Conservation (phyloP, 1,284 basidiomycete species). For the Ceratobasidium sp. region DNA sequence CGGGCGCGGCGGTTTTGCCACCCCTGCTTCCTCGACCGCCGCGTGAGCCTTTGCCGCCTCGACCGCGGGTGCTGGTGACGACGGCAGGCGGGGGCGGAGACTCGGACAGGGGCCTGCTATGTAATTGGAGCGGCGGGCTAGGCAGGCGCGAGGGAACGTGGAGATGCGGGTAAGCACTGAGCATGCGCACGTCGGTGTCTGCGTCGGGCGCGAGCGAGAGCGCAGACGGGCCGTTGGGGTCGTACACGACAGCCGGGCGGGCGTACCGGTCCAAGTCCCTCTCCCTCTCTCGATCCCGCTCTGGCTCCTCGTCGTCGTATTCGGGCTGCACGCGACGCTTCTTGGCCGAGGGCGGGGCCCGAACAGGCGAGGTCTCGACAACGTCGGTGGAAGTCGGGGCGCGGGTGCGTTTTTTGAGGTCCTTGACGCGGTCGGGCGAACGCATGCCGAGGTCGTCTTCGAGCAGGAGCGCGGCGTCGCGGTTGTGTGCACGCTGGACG, state of each 20-base stretch:
- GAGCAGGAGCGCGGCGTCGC: conserved; percentile 37
- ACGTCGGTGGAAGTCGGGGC: neutral
- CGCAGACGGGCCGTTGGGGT: conserved; percentile 32
- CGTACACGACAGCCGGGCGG: conserved; percentile 19
- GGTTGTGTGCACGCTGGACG: conserved; percentile 36
- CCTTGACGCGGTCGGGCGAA: conserved; percentile 38
- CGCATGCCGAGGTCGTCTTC: conserved; percentile 44
- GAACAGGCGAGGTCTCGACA: conserved; percentile 13
- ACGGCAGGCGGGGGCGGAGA: conserved; percentile 4
- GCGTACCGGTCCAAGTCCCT: neutral
- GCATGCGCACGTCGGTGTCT: conserved; percentile 30
- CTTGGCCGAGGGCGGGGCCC: conserved; percentile 25
- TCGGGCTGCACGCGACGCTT: conserved; percentile 27
- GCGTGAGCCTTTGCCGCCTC: conserved; percentile 35
- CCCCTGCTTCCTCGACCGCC: conserved; percentile 25
- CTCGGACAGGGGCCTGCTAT: neutral
- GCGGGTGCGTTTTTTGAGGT: conserved; percentile 37
- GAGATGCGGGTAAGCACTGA: conserved; percentile 31
- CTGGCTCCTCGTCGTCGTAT: neutral
- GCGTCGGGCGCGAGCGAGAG: conserved; percentile 20
- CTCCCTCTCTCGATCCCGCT: neutral
- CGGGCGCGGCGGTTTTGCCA: conserved; percentile 12
- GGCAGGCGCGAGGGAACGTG: conserved; percentile 34
- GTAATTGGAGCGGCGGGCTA: neutral
- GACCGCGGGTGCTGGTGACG: neutral